A percentile compares a stretch with the other conserved stretches of the same genome.
These are phyloP conservation scores for Globisporangium recalcitrans DNA, from an alignment of 352 stramenopile species.

Conservation along the genomic window DNA sequence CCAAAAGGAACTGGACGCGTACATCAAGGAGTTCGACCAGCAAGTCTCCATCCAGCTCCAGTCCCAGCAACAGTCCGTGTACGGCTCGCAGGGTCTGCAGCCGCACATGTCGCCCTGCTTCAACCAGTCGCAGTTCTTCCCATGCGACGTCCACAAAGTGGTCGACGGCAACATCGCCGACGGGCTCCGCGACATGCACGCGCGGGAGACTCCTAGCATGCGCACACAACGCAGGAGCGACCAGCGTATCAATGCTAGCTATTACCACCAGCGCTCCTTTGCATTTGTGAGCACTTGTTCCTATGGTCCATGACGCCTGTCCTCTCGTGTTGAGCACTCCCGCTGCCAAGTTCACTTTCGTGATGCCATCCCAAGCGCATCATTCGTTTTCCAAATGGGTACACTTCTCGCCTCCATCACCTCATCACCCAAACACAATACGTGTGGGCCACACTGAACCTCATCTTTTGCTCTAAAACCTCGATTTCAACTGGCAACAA, in stretches of 20 bases:
- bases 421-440: too few species aligned
- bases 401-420: background rate
- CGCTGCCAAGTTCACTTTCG: background rate
- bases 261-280: background rate
- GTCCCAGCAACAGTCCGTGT: slow-evolving; percentile 64
- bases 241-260: too few species aligned
- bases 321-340: too few species aligned
- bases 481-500: background rate
- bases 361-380: background rate
- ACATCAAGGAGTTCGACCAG: slow-evolving; percentile 79
- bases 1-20: too few species aligned
- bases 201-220: slow-evolving; percentile 30
- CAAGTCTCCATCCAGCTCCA: slow-evolving; percentile 73
- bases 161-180: slow-evolving; percentile 60
- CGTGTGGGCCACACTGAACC: background rate
- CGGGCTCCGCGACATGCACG: slow-evolving; percentile 27
- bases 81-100: slow-evolving; percentile 56
- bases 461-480: too few species aligned
- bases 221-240: too few species aligned
- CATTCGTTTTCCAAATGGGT: background rate
- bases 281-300: background rate
- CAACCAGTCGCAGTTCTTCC: slow-evolving; percentile 80
- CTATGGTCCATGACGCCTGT: too few species aligned
- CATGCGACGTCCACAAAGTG: slow-evolving; percentile 73
- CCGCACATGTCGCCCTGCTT: slow-evolving; percentile 75